phyloP scores from a whole-genome alignment of 495 filamentous ascomycete genomes.

The Penicillium macrosclerotiorum region DNA sequence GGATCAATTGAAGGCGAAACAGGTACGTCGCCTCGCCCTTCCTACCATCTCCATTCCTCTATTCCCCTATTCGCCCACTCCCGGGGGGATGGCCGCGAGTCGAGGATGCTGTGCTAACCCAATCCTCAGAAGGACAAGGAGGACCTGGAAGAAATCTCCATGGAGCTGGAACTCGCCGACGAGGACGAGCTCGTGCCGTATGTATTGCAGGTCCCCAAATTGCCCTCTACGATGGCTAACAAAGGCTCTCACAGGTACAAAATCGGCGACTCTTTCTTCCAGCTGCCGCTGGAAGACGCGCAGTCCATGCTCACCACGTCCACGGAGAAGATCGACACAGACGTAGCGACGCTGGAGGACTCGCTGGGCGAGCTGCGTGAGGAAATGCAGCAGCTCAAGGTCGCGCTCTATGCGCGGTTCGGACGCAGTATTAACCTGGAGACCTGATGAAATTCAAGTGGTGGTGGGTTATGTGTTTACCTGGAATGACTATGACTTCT shows the following conservation, averaged over 20 bases:
- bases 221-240: not conserved
- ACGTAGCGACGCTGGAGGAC: slow-evolving; percentile 74
- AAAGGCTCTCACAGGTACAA: slow-evolving; percentile 70
- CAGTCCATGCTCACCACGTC: slow-evolving; percentile 76
- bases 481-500: not conserved
- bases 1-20: slow-evolving; percentile 78
- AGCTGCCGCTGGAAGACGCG: slow-evolving; percentile 76
- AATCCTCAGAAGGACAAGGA: slow-evolving; percentile 88
- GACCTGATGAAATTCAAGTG: slow-evolving; percentile 56
- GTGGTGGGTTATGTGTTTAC: not conserved
- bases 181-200: slow-evolving; percentile 93
- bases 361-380: slow-evolving; percentile 70
- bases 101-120: not conserved
- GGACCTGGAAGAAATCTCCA: slow-evolving; percentile 88
- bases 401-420: slow-evolving; percentile 89
- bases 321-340: slow-evolving; percentile 67
- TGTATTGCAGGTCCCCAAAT: slow-evolving; percentile 16
- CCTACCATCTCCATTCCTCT: no score
- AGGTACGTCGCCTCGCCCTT: no score
- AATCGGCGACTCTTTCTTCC: slow-evolving; percentile 93
- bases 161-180: slow-evolving; percentile 89
- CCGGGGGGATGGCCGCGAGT: no score
- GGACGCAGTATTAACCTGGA: slow-evolving; percentile 94
- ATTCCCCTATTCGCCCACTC: no score
- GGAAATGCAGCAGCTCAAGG: slow-evolving; percentile 84